Conservation (phyloP, 2,329 filamentous ascomycete genomes). For the Hypocreales sp. region DNA sequence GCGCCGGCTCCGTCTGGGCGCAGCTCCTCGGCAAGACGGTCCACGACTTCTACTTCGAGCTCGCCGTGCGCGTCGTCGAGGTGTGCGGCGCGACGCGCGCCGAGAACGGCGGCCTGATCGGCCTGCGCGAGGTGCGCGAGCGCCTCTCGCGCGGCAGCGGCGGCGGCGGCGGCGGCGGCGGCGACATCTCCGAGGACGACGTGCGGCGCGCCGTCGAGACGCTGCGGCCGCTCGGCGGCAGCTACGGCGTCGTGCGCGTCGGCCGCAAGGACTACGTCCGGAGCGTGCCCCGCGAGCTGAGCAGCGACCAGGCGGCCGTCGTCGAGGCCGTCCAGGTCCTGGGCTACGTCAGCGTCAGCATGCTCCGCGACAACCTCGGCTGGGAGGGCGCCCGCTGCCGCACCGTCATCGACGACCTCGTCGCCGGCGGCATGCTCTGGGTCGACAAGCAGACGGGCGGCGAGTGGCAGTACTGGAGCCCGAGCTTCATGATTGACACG, state of each 20-base stretch:
- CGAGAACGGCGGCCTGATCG: constrained; percentile 88
- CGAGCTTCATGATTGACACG: constrained; percentile 49
- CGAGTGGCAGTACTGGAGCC: constrained; percentile 92
- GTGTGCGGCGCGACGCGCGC: constrained; percentile 72
- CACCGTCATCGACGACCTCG: constrained; percentile 79
- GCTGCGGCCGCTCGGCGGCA: constrained; percentile 72
- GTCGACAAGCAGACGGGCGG: constrained; percentile 63
- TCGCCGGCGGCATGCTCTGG: constrained; percentile 86
- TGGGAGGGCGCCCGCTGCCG: constrained; percentile 78
- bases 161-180: constrained; percentile 59
- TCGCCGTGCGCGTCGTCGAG: constrained; percentile 90
- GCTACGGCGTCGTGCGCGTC: constrained; percentile 72
- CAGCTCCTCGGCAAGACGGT: constrained; percentile 83
- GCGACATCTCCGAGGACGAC: constrained; percentile 82
- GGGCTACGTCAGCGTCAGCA: constrained; percentile 78
- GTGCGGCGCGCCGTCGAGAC: constrained; percentile 79
- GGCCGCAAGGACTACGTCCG: constrained; percentile 78
- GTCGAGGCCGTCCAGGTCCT: constrained; percentile 82
- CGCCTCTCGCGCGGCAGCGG: constrained; percentile 54
- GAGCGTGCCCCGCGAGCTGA: constrained; percentile 87
- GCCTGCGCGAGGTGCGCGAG: constrained; percentile 65
- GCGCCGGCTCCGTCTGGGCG: constrained; percentile 66
- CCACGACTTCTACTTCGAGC: constrained; percentile 97
- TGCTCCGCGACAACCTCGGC: constrained; percentile 71
- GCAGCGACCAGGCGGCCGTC: constrained; percentile 83